Base-by-base conservation (phyloP, 805 yeast species). In the Wickerhamomyces queroliae region DNA sequence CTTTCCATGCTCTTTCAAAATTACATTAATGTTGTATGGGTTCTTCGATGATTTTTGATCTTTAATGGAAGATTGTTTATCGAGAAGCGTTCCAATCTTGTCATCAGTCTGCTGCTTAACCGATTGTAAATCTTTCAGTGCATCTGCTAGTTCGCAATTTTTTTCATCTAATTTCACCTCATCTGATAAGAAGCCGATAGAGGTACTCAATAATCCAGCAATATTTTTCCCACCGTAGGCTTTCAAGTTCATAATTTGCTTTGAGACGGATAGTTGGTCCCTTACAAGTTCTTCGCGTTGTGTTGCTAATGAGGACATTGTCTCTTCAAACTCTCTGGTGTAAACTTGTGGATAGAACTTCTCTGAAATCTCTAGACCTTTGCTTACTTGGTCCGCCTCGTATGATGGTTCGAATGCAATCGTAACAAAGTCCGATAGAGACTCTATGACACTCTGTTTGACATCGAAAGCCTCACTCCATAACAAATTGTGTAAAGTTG, bases 331-430 rank as follows among this genome's bases (percentile, higher is more conserved):
- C 15, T 61, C 59, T 12, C 49, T 37, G 0, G 67, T 51, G 42
- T 61, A 69, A 2, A 69, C 50, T 39, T 69, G 70, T 0, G 73
- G 72, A 38, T 66, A 67, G 33, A 67, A 58, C 16, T 38, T 38
- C 18, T 59, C 61, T 2, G 51, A 48, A 13, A 67, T 22, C 10
- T 50, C 46, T 31, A 66, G 48, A 0, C 63, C 64, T n/a, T n/a
- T n/a, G n/a, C n/a, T n/a, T n/a, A n/a, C n/a, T n/a, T n/a, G n/a
- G n/a, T n/a, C n/a, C n/a, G n/a, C n/a, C n/a, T 35, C 36, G 18
- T 17, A 25, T 17, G 46, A 19, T 9, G 52, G 48, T 10, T 56
- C 49, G n/a, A 66, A 50, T 7, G 59, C 40, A 15, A 69, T 43
- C 0, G 67, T 52, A n/a, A 68, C 33, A 4, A 66, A 37, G 44